phyloP scores from a whole-genome alignment of 2,329 filamentous ascomycete genomes.

The Sporothrix brasiliensis region DNA sequence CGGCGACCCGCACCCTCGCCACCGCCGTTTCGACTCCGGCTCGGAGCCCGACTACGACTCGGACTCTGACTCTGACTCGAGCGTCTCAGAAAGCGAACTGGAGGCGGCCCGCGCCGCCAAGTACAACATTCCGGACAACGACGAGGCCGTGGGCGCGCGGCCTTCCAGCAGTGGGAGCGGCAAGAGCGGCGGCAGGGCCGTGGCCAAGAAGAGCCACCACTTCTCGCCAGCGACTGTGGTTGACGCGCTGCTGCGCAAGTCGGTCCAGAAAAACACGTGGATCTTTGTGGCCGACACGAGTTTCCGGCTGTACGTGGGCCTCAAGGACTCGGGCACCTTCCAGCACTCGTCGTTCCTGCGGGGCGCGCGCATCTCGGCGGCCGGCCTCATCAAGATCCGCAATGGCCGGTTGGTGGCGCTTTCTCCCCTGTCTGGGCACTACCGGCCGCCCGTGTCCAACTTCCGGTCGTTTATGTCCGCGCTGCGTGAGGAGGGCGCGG shows the following conservation, averaged over 20 bases:
- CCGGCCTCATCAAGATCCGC: constrained; percentile 83
- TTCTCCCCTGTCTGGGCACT: constrained; percentile 76
- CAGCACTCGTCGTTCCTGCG: constrained; percentile 90
- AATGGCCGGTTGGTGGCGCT: constrained; percentile 75
- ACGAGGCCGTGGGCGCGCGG: neutral
- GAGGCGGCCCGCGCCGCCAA: constrained; percentile 64
- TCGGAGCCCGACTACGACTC: constrained; percentile 37
- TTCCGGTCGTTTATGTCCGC: constrained; percentile 79
- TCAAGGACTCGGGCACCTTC: constrained; percentile 85
- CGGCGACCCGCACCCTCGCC: neutral
- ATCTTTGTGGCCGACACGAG: constrained; percentile 89
- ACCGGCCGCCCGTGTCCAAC: constrained; percentile 79
- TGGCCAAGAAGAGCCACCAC: constrained; percentile 61
- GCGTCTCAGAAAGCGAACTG: constrained; percentile 45
- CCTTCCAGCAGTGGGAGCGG: neutral
- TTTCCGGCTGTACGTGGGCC: constrained; percentile 84
- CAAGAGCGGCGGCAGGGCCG: neutral
- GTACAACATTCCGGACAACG: constrained; percentile 59
- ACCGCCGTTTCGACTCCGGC: constrained; percentile 30
- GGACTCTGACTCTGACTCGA: constrained; percentile 36
- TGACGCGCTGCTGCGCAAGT: constrained; percentile 76
- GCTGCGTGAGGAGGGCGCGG: constrained; percentile 71
- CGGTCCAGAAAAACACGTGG: constrained; percentile 86
- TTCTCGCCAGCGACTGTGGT: constrained; percentile 71
- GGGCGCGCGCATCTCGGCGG: constrained; percentile 77